These are phyloP conservation scores for Eutrema yunnanense DNA, from an alignment of 345 rosid species.

Conservation along the genomic window DNA sequence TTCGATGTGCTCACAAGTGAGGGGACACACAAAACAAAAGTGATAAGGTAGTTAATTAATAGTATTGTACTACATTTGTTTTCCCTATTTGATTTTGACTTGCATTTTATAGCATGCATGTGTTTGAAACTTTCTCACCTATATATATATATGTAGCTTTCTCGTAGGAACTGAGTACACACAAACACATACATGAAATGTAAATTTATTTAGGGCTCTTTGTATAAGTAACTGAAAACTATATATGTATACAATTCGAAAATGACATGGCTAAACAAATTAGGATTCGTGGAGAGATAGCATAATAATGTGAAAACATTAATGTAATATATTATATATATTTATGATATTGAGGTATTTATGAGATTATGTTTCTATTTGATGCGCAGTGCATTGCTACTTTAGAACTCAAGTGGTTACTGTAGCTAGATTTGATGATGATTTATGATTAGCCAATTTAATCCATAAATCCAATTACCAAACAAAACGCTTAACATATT, in stretches of 20 bases:
- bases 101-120: neutral
- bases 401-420: neutral
- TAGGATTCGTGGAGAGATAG: neutral
- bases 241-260: neutral
- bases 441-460: neutral
- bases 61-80: neutral
- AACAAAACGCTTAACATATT: neutral
- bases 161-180: neutral
- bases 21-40: neutral
- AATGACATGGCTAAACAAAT: neutral
- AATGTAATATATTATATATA: neutral
- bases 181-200: neutral
- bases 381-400: neutral
- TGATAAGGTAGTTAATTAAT: neutral
- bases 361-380: neutral
- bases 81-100: neutral
- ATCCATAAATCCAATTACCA: neutral
- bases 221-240: neutral
- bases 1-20: conserved; percentile 4
- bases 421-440: neutral
- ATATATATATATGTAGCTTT: neutral
- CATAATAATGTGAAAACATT: neutral
- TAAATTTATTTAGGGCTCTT: neutral
- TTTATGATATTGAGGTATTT: neutral
- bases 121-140: neutral